Evolutionary conservation across 1,284 basidiomycete species (phyloP).

Genomic region (Volvariella surrecta): DNA sequence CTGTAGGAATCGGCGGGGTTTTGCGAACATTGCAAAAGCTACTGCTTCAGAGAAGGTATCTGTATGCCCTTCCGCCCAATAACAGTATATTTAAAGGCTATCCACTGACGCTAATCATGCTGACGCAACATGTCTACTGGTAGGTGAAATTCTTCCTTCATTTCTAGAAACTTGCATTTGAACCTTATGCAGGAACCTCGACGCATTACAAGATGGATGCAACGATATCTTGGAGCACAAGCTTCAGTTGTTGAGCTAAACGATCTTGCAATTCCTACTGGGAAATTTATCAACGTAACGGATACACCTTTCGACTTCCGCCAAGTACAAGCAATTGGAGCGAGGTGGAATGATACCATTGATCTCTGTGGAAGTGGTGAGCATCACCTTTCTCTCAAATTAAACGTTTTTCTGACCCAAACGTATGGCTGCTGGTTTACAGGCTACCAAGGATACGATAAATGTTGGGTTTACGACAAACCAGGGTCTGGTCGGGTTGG

Average conservation of each 20-base stretch:
- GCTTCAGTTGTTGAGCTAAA: conserved; percentile 37
- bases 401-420: background rate
- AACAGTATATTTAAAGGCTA: background rate
- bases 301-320: conserved; percentile 40
- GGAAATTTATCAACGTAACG: conserved; percentile 31
- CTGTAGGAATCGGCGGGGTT: conserved; percentile 36
- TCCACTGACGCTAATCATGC: conserved; percentile 44
- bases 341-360: conserved; percentile 31
- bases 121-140: conserved; percentile 50
- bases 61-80: background rate
- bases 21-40: conserved; percentile 37
- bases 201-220: conserved; percentile 40
- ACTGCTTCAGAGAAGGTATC: conserved; percentile 33
- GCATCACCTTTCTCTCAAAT: conserved; percentile 3
- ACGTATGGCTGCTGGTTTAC: background rate
- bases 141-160: conserved; percentile 11
- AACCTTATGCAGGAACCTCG: conserved; percentile 35
- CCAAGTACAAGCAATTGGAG: conserved; percentile 28
- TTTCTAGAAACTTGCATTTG: background rate
- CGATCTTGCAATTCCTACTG: conserved; percentile 39
- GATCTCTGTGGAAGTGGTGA: conserved; percentile 30
- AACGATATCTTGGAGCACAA: conserved; percentile 36
- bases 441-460: conserved; percentile 36
- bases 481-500: conserved; percentile 15
- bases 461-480: conserved; percentile 38